These are phyloP conservation scores for Solanum aculeatissimum DNA, from an alignment of 305 asterid species.

Conservation along the genomic window DNA sequence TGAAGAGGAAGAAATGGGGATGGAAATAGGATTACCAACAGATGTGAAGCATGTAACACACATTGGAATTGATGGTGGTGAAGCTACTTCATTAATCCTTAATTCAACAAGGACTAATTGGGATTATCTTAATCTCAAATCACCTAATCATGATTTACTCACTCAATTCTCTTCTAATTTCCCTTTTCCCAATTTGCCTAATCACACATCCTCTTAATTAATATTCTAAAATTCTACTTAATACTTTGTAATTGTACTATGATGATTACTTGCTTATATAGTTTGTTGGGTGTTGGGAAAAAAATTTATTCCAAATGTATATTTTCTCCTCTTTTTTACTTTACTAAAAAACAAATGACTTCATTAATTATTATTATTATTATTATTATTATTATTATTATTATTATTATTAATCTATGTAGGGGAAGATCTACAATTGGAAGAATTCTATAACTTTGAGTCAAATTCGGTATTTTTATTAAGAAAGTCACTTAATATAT, in stretches of 20 bases:
- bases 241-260: neutral
- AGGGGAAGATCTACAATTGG: neutral
- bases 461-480: neutral
- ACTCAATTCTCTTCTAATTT: neutral
- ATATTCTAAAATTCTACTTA: neutral
- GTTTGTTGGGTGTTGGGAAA: neutral
- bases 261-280: neutral
- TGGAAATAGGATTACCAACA: constrained; percentile 85
- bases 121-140: neutral
- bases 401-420: neutral
- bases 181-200: neutral
- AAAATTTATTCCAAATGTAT: neutral
- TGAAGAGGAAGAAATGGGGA: constrained; percentile 50
- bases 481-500: neutral
- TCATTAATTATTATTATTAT: neutral
- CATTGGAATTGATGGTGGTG: constrained; percentile 68
- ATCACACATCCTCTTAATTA: neutral
- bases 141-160: neutral
- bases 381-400: neutral
- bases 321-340: neutral
- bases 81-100: constrained; percentile 44
- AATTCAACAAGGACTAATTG: constrained; percentile 8
- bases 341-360: neutral
- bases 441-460: neutral
- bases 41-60: constrained; percentile 94